These are phyloP conservation scores for Xanthoconium stramineum DNA, from an alignment of 768 basidiomycete genomes.

Conservation along the genomic window DNA sequence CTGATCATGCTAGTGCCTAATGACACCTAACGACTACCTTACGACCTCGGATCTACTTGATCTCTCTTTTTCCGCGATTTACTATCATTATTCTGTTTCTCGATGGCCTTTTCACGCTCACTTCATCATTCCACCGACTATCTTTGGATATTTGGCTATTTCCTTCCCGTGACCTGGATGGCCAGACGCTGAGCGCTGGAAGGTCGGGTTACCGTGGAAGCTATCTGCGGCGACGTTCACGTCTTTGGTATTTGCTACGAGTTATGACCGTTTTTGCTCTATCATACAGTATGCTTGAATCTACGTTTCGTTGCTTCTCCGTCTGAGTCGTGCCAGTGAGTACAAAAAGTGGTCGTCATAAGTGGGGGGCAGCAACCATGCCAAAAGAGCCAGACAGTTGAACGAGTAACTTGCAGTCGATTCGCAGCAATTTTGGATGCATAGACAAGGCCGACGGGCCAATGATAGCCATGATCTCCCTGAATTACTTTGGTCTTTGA, in stretches of 20 bases:
- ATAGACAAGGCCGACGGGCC: too few relatives aligned
- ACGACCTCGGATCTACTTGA: conserved; percentile 11
- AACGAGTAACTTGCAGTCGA: too few relatives aligned
- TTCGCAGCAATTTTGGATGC: too few relatives aligned
- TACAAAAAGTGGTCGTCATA: too few relatives aligned
- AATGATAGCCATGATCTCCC: too few relatives aligned
- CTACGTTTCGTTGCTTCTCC: conserved; percentile 5
- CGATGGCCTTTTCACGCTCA: not conserved
- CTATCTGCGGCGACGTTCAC: not conserved
- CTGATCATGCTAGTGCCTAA: not conserved
- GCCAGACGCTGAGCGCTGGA: not conserved
- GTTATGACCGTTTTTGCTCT: conserved; percentile 2
- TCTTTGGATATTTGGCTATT: not conserved
- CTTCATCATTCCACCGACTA: not conserved
- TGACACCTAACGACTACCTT: conserved; percentile 20
- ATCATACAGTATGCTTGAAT: conserved; percentile 23
- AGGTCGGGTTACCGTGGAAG: not conserved
- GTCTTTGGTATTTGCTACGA: not conserved
- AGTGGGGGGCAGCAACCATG: too few relatives aligned
- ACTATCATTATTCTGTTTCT: conserved; percentile 28
- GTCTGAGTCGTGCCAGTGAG: not conserved
- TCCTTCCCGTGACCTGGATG: not conserved
- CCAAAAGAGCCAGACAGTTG: too few relatives aligned
- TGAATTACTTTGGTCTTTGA: too few relatives aligned
- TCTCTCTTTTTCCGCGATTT: conserved; percentile 2